Evolutionary conservation across 495 filamentous ascomycete genomes (phyloP).

Genomic region (Podospora australis): DNA sequence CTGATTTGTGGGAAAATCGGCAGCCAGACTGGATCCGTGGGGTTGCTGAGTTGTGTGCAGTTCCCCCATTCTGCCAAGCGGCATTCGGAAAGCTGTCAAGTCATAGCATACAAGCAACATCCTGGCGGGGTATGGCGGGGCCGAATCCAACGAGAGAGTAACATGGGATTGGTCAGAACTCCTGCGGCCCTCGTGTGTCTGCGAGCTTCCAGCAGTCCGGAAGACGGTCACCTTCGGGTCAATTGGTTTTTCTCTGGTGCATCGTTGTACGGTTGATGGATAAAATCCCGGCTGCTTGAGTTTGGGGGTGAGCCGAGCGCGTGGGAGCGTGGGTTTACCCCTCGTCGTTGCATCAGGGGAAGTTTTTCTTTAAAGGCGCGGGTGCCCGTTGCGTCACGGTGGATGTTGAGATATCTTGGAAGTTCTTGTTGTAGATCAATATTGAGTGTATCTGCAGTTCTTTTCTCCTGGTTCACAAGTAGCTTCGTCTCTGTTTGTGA

Average conservation of each 20-base stretch:
- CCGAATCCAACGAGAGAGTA: not conserved
- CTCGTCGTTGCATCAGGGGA: too few relatives aligned
- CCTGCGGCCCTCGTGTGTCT: not conserved
- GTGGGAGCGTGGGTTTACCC: conserved; percentile 2
- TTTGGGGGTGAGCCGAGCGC: conserved; percentile 1
- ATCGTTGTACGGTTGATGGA: conserved; percentile 2
- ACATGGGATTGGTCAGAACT: conserved; percentile 3
- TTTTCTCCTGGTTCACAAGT: not conserved
- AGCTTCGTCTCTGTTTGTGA: too few relatives aligned
- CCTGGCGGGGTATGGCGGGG: conserved; percentile 20
- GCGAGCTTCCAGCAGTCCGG: not conserved
- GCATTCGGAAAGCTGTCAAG: too few relatives aligned
- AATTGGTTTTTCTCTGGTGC: conserved; percentile 1
- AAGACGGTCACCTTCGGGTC: not conserved
- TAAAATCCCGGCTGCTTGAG: conserved; percentile 3
- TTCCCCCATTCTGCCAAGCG: not conserved
- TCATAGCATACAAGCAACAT: not conserved
- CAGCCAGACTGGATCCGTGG: not conserved
- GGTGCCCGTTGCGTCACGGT: not conserved
- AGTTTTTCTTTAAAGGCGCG: conserved; percentile 10
- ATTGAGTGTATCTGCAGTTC: not conserved
- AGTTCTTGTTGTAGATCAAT: not conserved
- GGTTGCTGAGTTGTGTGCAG: not conserved
- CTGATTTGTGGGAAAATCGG: conserved; percentile 27
- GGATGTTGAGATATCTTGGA: not conserved